Conservation (phyloP, 2,329 filamentous ascomycete species). For the Cercospora citrullina region DNA sequence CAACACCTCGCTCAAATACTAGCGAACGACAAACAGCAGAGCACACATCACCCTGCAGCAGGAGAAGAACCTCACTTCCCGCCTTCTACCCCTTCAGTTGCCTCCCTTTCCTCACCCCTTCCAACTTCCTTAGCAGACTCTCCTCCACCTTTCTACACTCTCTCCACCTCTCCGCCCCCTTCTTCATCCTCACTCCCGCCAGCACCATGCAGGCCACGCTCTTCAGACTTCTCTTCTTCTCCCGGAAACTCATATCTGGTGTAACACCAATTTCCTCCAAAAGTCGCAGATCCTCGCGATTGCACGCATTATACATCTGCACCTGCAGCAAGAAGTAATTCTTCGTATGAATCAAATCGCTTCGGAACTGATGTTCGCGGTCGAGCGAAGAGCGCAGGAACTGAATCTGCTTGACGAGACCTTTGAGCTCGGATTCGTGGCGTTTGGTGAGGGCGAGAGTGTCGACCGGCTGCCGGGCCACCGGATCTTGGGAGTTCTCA, state of each 20-base stretch:
- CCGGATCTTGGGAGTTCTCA: constrained; percentile 44
- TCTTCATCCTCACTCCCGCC: constrained; percentile 54
- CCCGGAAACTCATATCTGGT: constrained; percentile 50
- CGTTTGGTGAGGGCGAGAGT: constrained; percentile 60
- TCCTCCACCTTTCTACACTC: constrained; percentile 53
- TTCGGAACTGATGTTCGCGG: constrained; percentile 77
- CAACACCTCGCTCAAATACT: constrained; percentile 7
- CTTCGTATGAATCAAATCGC: constrained; percentile 83
- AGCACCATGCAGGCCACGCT: constrained; percentile 52
- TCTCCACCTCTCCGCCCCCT: constrained; percentile 52
- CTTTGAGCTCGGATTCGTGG: constrained; percentile 74
- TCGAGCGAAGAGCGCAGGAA: constrained; percentile 82
- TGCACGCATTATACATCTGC: constrained; percentile 84
- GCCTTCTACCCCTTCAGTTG: constrained; percentile 6
- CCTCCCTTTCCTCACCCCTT: constrained; percentile 43
- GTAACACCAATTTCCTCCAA: constrained; percentile 78
- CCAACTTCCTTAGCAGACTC: constrained; percentile 48
- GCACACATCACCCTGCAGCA: not conserved
- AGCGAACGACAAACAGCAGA: not conserved
- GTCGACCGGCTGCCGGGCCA: not conserved
- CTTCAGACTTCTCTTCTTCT: constrained; percentile 50
- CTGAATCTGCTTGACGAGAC: constrained; percentile 83
- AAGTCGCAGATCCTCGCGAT: constrained; percentile 84
- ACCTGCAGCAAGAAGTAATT: constrained; percentile 76
- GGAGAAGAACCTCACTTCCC: not conserved